These are phyloP conservation scores for Pseudonitzschia pungens DNA, from an alignment of 108 stramenopile genomes.

Conservation along the genomic window DNA sequence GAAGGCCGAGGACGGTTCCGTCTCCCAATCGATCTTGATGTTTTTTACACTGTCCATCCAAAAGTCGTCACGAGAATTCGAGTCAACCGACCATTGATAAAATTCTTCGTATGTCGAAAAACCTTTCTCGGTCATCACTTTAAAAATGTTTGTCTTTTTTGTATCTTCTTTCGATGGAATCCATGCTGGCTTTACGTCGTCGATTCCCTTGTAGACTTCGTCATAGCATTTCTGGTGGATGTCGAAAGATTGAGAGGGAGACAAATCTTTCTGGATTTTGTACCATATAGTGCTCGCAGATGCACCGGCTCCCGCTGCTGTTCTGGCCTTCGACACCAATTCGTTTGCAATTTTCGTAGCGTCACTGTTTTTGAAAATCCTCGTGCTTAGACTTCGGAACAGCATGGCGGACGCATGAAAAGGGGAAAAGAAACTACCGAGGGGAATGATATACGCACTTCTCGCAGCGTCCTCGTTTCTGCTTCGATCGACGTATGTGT, in stretches of 20 bases:
- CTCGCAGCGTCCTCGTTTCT: too few species aligned
- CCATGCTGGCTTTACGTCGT: slow-evolving; percentile 35
- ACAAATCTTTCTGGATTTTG: slow-evolving; percentile 20
- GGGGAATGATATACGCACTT: too few species aligned
- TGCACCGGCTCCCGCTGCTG: slow-evolving; percentile 24
- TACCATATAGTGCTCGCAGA: slow-evolving; percentile 28
- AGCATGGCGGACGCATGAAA: not conserved
- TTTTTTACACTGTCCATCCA: slow-evolving; percentile 33
- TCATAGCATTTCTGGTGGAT: slow-evolving; percentile 25
- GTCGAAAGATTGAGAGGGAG: slow-evolving; percentile 29
- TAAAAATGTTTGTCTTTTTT: slow-evolving; percentile 28
- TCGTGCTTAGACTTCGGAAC: not conserved
- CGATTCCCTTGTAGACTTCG: slow-evolving; percentile 22
- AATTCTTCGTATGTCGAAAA: slow-evolving; percentile 33
- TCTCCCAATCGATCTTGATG: slow-evolving; percentile 33
- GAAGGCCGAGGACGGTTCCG: slow-evolving; percentile 19
- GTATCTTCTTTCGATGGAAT: slow-evolving; percentile 28
- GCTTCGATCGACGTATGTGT: too few species aligned
- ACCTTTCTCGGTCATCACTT: slow-evolving; percentile 32
- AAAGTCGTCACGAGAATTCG: slow-evolving; percentile 34
- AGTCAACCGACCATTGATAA: slow-evolving; percentile 32
- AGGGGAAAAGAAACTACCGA: too few species aligned
- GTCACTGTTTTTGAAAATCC: slow-evolving; percentile 1
- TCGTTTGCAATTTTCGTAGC: slow-evolving; percentile 3
- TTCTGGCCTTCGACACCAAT: slow-evolving; percentile 17